Percentiles rank a stretch among this genome's conserved stretches.
Conservation (phyloP, 2,329 filamentous ascomycete genomes). For the Talaromyces sp. region DNA sequence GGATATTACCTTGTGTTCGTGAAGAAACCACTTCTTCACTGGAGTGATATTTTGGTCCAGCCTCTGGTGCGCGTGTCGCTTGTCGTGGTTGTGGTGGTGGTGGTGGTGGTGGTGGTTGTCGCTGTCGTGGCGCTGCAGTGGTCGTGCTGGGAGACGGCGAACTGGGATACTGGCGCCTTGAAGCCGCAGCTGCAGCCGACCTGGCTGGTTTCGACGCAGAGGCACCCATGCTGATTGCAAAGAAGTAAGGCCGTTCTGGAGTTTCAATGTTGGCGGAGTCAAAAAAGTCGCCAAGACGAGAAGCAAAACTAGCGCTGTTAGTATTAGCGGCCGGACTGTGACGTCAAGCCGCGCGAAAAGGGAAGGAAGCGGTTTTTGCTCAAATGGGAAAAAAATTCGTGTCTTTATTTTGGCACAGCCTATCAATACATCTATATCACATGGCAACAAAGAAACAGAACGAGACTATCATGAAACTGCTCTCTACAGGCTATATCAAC, state of each 20-base stretch:
- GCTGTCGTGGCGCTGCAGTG: constrained; percentile 9
- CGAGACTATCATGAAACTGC: neutral
- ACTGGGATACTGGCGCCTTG: constrained; percentile 52
- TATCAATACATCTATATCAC: neutral
- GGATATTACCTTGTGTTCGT: constrained; percentile 28
- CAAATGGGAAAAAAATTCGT: neutral
- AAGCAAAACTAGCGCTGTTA: constrained; percentile 4
- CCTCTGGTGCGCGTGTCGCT: constrained; percentile 6
- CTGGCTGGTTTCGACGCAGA: constrained; percentile 52
- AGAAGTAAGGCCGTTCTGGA: neutral
- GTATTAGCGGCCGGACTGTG: neutral
- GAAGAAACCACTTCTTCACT: constrained; percentile 26
- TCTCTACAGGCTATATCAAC: neutral
- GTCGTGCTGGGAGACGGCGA: constrained; percentile 36
- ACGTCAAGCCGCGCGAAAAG: constrained; percentile 5
- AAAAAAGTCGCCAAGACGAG: neutral
- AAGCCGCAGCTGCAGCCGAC: constrained; percentile 42
- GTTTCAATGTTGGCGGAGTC: neutral
- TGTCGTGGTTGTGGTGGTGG: constrained; percentile 4
- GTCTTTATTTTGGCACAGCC: neutral
- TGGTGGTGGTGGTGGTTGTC: constrained; percentile 5
- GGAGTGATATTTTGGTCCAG: constrained; percentile 29
- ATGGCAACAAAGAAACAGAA: neutral
- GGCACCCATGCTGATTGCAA: constrained; percentile 44
- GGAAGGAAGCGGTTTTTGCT: neutral